These are phyloP conservation scores for Chenopodium berlandieri DNA, from an alignment of 148 eudicot genomes.

Conservation along the genomic window DNA sequence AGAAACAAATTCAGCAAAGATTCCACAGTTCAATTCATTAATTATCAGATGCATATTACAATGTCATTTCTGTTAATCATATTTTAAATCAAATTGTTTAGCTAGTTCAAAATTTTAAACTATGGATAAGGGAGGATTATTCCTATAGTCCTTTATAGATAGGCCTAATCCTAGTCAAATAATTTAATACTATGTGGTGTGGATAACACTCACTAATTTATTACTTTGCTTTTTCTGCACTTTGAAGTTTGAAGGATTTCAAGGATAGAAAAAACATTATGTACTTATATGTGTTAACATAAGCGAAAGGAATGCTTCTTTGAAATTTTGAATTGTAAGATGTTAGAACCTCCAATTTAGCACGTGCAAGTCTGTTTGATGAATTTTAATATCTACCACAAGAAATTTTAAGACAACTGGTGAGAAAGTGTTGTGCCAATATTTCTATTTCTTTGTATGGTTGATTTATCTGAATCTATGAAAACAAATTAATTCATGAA, in stretches of 20 bases:
- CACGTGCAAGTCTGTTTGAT: no score
- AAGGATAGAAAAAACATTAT: neutral
- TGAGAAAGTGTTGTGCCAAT: no score
- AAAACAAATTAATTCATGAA: no score
- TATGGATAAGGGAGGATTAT: neutral
- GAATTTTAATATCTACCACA: no score
- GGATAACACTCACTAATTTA: neutral
- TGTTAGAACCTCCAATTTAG: no score
- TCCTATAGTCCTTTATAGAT: neutral
- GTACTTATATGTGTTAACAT: no score
- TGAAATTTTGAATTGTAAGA: no score
- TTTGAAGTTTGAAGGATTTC: neutral
- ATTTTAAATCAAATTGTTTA: neutral
- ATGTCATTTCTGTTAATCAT: neutral
- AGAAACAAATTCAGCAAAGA: neutral
- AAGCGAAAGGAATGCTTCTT: no score
- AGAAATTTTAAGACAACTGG: no score
- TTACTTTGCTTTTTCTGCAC: neutral
- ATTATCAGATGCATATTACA: neutral
- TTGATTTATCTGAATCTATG: no score
- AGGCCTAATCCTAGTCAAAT: neutral
- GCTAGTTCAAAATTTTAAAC: neutral
- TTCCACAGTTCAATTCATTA: no score
- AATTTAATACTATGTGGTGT: neutral
- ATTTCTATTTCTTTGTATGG: no score